Percentiles rank a stretch among this genome's conserved stretches.
Conservation (phyloP, 1,284 basidiomycete genomes). For the Apiotrichum sp. region DNA sequence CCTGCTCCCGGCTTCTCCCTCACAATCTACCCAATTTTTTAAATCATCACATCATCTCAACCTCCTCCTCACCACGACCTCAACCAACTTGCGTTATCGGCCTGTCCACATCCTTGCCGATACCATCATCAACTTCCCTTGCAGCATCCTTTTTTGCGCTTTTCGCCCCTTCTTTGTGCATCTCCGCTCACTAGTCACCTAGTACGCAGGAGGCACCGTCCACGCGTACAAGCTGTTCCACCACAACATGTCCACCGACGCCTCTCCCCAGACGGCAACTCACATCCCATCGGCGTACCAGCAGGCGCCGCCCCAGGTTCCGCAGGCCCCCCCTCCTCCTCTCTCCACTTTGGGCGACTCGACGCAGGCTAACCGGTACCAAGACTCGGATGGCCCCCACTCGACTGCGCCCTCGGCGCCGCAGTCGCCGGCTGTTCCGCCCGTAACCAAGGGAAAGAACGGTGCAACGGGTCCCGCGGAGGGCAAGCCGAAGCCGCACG, state of each 20-base stretch:
- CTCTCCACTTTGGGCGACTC: slow-evolving; percentile 1
- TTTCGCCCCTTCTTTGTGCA: background rate
- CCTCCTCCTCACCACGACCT: background rate
- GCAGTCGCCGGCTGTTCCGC: slow-evolving; percentile 10
- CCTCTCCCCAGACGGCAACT: slow-evolving; percentile 9
- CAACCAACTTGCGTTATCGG: background rate
- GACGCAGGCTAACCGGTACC: slow-evolving; percentile 8
- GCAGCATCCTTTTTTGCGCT: background rate
- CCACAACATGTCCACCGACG: slow-evolving; percentile 11
- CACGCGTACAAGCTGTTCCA: slow-evolving; percentile 1
- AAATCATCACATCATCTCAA: background rate
- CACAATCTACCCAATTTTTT: background rate
- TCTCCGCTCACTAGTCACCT: slow-evolving; percentile 1
- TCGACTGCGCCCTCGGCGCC: slow-evolving; percentile 4
- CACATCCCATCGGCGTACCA: slow-evolving; percentile 8
- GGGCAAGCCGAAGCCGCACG: slow-evolving; percentile 41
- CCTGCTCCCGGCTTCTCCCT: too few species aligned
- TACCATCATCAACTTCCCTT: too few species aligned
- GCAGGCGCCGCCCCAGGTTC: slow-evolving; percentile 7
- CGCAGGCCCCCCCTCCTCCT: slow-evolving; percentile 4
- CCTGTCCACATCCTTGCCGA: too few species aligned
- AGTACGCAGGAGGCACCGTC: slow-evolving; percentile 2
- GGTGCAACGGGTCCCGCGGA: slow-evolving; percentile 44
- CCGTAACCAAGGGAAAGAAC: slow-evolving; percentile 38
- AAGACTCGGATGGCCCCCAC: slow-evolving; percentile 6